These are phyloP conservation scores for Nothomitra cinnamomea DNA, from an alignment of 2,329 filamentous ascomycete species.

Conservation along the genomic window DNA sequence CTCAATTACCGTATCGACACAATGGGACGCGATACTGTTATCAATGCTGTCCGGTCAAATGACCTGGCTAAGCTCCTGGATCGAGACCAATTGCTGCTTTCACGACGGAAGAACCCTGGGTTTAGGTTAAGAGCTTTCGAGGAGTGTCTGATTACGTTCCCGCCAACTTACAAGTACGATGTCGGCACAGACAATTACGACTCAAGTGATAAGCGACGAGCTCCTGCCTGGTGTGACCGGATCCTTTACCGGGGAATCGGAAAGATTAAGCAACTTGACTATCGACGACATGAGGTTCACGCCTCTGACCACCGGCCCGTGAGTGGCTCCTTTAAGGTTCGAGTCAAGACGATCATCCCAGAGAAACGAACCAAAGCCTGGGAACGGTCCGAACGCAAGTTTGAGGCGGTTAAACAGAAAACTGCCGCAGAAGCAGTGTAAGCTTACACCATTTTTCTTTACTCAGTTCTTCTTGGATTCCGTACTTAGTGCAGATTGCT, in stretches of 20 bases:
- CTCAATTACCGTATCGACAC: slow-evolving; percentile 97
- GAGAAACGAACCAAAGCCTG: slow-evolving; percentile 47
- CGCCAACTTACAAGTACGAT: slow-evolving; percentile 97
- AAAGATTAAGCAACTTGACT: slow-evolving; percentile 73
- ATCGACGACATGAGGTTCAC: slow-evolving; percentile 72
- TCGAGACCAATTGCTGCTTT: slow-evolving; percentile 81
- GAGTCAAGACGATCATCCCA: slow-evolving; percentile 65
- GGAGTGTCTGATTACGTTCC: slow-evolving; percentile 81
- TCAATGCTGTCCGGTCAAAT: slow-evolving; percentile 63
- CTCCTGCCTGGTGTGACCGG: slow-evolving; percentile 92
- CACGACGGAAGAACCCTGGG: slow-evolving; percentile 71
- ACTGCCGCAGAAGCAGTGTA: slow-evolving; percentile 63
- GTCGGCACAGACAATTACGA: slow-evolving; percentile 91
- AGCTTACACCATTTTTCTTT: slow-evolving; percentile 22
- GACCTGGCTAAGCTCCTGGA: slow-evolving; percentile 80
- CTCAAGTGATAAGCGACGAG: slow-evolving; percentile 81
- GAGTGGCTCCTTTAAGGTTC: slow-evolving; percentile 65
- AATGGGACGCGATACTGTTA: slow-evolving; percentile 84
- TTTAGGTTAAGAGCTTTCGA: slow-evolving; percentile 80
- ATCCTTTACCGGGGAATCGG: slow-evolving; percentile 71
- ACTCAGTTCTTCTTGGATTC: slow-evolving; percentile 31
- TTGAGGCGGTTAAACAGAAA: slow-evolving; percentile 52
- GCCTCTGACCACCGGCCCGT: slow-evolving; percentile 91
- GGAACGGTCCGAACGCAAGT: slow-evolving; percentile 58
- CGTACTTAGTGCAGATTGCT: slow-evolving; percentile 20